phyloP scores from a whole-genome alignment of 192 early-diverging fungal species.

The Helicostylum pulchrum region DNA sequence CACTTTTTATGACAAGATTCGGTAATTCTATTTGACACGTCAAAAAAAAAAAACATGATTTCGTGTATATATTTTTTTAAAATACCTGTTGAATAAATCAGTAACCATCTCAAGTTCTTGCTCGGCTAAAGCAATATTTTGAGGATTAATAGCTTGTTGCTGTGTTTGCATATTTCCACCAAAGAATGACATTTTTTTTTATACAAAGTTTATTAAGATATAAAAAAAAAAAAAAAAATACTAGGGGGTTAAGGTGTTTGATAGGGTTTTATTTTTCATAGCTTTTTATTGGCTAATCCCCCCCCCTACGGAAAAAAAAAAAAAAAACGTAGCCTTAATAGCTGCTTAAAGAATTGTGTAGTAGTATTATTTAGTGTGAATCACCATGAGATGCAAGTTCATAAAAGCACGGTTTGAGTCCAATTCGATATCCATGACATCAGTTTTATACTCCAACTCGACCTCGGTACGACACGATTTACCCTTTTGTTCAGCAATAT shows the following conservation, averaged over 20 bases:
- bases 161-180: slow-evolving; percentile 24
- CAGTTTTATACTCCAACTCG: slow-evolving; percentile 9
- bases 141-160: slow-evolving; percentile 53
- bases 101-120: slow-evolving; percentile 83
- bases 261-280: not conserved
- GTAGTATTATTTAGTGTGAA: slow-evolving; percentile 10
- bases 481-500: slow-evolving; percentile 3
- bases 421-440: slow-evolving; percentile 16
- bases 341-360: no score
- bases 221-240: slow-evolving; percentile 3
- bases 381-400: slow-evolving; percentile 21
- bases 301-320: not conserved
- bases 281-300: not conserved
- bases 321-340: no score
- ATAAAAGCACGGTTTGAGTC: slow-evolving; percentile 19
- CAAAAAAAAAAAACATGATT: not conserved
- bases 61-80: no score
- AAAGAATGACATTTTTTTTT: slow-evolving; percentile 14
- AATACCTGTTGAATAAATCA: slow-evolving; percentile 75
- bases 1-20: slow-evolving; percentile 88
- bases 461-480: not conserved
- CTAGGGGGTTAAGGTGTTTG: not conserved
- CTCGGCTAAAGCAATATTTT: slow-evolving; percentile 72
- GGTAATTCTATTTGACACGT: slow-evolving; percentile 52
- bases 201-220: not conserved